Evolutionary conservation across 352 stramenopile genomes (phyloP), one percentile per base, ranked within the genome.

Genomic region (Phytophthora tentaculata): DNA sequence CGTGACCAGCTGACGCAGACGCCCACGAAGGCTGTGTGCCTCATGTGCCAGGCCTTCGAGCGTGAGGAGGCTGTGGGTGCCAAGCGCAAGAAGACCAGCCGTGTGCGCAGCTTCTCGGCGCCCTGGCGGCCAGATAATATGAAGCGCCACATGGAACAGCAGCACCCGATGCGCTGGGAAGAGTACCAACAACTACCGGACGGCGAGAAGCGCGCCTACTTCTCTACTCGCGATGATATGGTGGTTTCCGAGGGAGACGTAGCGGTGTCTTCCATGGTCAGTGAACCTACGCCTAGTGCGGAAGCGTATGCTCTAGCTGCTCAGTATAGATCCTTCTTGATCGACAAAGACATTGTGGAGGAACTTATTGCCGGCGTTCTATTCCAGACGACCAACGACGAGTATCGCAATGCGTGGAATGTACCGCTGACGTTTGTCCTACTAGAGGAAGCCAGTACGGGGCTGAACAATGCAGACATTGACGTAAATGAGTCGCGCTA

Each of bases 41-140:
- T 71, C 22, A 68, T 75, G 68, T 75, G 68, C 41, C 62, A 75
- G 45, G 57, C 68, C 17, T 75, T 75, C 56, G 68, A 72, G 50
- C 58, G 48, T n/a, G 68, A 75, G 45, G 68, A 62, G 37, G 32
- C 39, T 6, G 62, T 71, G 8, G 68, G 68, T 20, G n/a, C 68
- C 62, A 79, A 79, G 59, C 67, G 71, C 49, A 79, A 76, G 67
- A 67, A 67, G 41, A 79, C 39, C 43, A 74, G 32, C 37, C 71
- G 71, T 47, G 19, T 76, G 2, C 66, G 66, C 32, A 58, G 48
- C 43, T 79, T 79, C 59, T 67, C 67, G 45, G 17, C 68, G 43
- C 71, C 71, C 10, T 79, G 71, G 67, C 51, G 71, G 29, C 70
- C 68, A 19, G 71, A 79, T 43, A 74, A 79, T 29, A 79, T 79